Percentiles rank a stretch among this genome's conserved stretches.
Conservation (phyloP, 2,329 filamentous ascomycete species). For the Penicillium paneum region DNA sequence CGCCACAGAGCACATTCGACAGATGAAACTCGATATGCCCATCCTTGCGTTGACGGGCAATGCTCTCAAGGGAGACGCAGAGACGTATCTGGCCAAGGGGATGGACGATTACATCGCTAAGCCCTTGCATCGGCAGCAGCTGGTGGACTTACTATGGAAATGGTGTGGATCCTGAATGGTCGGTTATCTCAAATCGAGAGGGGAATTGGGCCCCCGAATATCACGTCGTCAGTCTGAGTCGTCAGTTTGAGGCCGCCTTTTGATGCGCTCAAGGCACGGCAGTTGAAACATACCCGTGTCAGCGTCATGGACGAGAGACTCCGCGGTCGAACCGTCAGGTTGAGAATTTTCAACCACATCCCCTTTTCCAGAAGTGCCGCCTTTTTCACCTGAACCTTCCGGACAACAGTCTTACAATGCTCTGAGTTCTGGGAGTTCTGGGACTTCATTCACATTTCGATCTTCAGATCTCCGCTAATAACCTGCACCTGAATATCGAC, state of each 20-base stretch:
- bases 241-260: not conserved
- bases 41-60: constrained; percentile 58
- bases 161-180: constrained; percentile 30
- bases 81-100: constrained; percentile 52
- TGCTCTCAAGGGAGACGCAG: constrained; percentile 55
- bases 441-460: not conserved
- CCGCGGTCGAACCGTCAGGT: not conserved
- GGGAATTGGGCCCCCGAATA: not conserved
- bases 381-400: not conserved
- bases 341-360: not conserved
- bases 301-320: not conserved
- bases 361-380: not conserved
- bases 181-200: not conserved
- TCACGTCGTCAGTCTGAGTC: too few species aligned
- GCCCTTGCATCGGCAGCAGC: constrained; percentile 50
- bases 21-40: constrained; percentile 40
- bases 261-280: not conserved
- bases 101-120: constrained; percentile 58
- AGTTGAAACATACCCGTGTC: not conserved
- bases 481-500: not conserved
- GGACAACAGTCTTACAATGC: not conserved
- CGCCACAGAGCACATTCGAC: constrained; percentile 45
- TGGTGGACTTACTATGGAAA: constrained; percentile 45
- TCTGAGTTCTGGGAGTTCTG: not conserved
- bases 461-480: not conserved